Evolutionary conservation across 768 basidiomycete species (phyloP), one percentile per base, ranked within the genome.

Genomic region (Kwoniella pini): DNA sequence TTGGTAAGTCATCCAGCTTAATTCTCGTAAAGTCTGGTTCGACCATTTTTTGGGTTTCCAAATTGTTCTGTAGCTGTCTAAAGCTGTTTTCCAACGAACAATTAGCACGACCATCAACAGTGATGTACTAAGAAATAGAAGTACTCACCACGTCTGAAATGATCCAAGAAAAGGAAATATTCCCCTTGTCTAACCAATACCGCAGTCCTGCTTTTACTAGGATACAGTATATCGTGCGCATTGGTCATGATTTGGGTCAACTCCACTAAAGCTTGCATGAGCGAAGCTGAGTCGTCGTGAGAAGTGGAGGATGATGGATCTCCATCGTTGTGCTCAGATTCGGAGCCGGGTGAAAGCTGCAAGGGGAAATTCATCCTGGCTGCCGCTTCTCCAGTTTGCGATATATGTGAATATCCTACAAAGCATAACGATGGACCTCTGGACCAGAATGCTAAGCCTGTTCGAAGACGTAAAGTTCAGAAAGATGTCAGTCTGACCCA

Each of bases 161-260:
- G 65, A 62, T 71, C 72, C 39, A 64, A 62, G 45, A 54, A 63
- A 30, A 67, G 39, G 24, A 59, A 57, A 43, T 63, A 58, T 56
- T 62, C 71, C 12, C 76, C 76, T 40, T 71, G 71, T 46, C 68
- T 64, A 19, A 75, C 74, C 2, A 77, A 62, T 15, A 60, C 61
- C 12, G 67, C 63, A 3, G 71, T 70, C 22, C 76, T 55, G 2
- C 39, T 50, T 40, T 69, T 70, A 49, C 62, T 71, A 0, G 76
- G 76, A 42, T 77, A 77, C 48, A 77, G 59, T 0, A 71, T 70
- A 57, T 74, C 73, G 62, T 77, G 76, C 2, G 72, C 73, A 45
- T 73, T 75, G n/a, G 73, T 77, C 72, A 77, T 77, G 60, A 74
- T 77, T 52, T 68, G 65, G 7, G 73, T 75, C 36, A 77, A 62